phyloP scores from a whole-genome alignment of 768 basidiomycete genomes.

The Favolaschia claudopus region DNA sequence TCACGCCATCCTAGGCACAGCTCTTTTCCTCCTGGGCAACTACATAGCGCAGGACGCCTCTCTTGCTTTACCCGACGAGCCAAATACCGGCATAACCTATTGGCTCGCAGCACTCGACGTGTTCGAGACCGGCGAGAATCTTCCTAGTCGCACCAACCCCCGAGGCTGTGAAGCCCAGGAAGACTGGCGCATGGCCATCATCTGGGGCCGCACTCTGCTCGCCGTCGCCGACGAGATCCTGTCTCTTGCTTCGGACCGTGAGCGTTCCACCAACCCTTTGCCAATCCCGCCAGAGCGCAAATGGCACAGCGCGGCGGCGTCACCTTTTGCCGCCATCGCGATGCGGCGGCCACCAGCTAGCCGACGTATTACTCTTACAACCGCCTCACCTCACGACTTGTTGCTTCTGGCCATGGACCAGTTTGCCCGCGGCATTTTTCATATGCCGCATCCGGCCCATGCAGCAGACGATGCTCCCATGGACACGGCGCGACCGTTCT shows the following conservation, averaged over 20 bases:
- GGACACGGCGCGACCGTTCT: slow-evolving; percentile 46
- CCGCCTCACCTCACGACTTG: slow-evolving; percentile 56
- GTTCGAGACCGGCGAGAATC: slow-evolving; percentile 71
- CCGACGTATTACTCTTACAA: slow-evolving; percentile 52
- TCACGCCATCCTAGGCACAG: slow-evolving; percentile 69
- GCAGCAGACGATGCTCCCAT: slow-evolving; percentile 12
- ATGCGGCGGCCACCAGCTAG: slow-evolving; percentile 58
- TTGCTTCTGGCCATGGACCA: slow-evolving; percentile 72
- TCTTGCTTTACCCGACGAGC: slow-evolving; percentile 63
- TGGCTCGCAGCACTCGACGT: slow-evolving; percentile 77
- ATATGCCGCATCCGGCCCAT: slow-evolving; percentile 66
- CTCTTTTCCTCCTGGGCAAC: slow-evolving; percentile 70
- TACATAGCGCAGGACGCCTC: slow-evolving; percentile 60
- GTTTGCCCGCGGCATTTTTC: slow-evolving; percentile 72
- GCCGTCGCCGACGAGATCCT: slow-evolving; percentile 63
- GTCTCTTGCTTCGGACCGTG: slow-evolving; percentile 34
- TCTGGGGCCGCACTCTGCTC: slow-evolving; percentile 73
- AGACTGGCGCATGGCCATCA: slow-evolving; percentile 74
- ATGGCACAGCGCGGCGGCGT: slow-evolving; percentile 53
- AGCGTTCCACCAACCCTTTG: neutral
- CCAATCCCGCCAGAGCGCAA: slow-evolving; percentile 42
- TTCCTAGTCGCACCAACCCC: slow-evolving; percentile 55
- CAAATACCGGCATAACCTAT: slow-evolving; percentile 56
- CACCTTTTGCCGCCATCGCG: slow-evolving; percentile 59
- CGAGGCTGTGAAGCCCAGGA: slow-evolving; percentile 44